Evolutionary conservation across 371 early-diverging fungal species (phyloP).

Genomic region (Encephalitozoon hellem): DNA sequence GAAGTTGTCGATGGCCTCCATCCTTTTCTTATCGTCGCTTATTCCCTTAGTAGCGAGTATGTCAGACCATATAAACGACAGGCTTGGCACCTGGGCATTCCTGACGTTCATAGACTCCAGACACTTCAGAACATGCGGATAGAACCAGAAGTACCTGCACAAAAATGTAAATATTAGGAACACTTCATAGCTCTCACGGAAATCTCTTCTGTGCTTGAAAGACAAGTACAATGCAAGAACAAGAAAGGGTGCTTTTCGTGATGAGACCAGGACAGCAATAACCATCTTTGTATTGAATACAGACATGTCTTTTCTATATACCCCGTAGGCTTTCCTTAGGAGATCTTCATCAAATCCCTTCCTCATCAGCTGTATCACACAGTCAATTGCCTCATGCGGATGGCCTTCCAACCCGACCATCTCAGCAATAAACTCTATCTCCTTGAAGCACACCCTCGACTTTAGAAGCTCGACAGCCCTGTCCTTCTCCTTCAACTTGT

Average conservation of each 20-base stretch:
- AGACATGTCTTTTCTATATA: background rate
- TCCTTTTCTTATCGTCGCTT: background rate
- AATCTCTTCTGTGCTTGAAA: background rate
- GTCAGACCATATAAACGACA: conserved; percentile 51
- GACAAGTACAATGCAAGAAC: conserved; percentile 41
- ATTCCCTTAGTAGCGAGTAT: conserved; percentile 6
- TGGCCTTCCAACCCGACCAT: background rate
- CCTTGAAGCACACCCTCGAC: conserved; percentile 7
- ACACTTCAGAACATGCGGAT: conserved; percentile 6
- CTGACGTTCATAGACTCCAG: conserved; percentile 33
- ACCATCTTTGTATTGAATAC: conserved; percentile 19
- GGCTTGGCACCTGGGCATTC: conserved; percentile 40
- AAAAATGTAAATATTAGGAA: conserved; percentile 39
- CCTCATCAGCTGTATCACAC: background rate
- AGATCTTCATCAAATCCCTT: background rate
- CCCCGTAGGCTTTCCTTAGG: background rate
- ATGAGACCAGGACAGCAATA: conserved; percentile 29
- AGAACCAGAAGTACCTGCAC: conserved; percentile 41
- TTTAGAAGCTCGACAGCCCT: background rate
- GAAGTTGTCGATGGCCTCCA: background rate
- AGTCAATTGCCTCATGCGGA: background rate
- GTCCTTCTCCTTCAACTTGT: background rate
- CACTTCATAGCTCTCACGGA: conserved; percentile 30
- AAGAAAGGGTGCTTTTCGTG: conserved; percentile 16
- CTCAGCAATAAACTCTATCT: conserved; percentile 14